Evolutionary conservation across 192 early-diverging fungal genomes (phyloP).

Genomic region (Powellomyces hirtus): DNA sequence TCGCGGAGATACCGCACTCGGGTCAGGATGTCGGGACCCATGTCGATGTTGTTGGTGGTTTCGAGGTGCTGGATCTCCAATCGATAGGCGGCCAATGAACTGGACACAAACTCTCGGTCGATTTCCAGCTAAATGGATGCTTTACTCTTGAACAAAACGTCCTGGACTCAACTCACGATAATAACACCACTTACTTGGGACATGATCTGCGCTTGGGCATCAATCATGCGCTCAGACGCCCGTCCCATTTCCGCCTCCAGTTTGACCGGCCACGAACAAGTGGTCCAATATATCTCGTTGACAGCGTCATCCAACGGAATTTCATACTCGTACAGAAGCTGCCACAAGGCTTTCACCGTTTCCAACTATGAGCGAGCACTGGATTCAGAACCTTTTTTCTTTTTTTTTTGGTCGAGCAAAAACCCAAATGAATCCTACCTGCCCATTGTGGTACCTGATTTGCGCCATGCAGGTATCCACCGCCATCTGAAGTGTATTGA

Average conservation of each 20-base stretch:
- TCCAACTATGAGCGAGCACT: conserved; percentile 18
- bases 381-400: too few relatives aligned
- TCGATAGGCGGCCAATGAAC: conserved; percentile 17
- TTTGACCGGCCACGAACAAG: conserved; percentile 36
- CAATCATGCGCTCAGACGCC: conserved; percentile 20
- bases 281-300: conserved; percentile 37
- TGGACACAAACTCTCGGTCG: conserved; percentile 27
- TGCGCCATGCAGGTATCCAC: conserved; percentile 30
- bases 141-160: background rate
- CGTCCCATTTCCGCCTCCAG: conserved; percentile 23
- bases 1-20: conserved; percentile 18
- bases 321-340: conserved; percentile 35
- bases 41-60: conserved; percentile 2
- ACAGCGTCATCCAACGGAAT: conserved; percentile 29
- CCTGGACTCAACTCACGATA: background rate
- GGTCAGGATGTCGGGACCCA: conserved; percentile 4
- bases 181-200: background rate
- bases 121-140: conserved; percentile 3
- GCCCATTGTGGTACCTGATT: conserved; percentile 18
- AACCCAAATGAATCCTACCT: conserved; percentile 14
- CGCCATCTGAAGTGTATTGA: conserved; percentile 31
- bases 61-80: conserved; percentile 27
- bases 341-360: conserved; percentile 34
- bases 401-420: too few relatives aligned
- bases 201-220: conserved; percentile 17